phyloP scores from a whole-genome alignment of 768 basidiomycete species.

The Podaxis sp. region DNA sequence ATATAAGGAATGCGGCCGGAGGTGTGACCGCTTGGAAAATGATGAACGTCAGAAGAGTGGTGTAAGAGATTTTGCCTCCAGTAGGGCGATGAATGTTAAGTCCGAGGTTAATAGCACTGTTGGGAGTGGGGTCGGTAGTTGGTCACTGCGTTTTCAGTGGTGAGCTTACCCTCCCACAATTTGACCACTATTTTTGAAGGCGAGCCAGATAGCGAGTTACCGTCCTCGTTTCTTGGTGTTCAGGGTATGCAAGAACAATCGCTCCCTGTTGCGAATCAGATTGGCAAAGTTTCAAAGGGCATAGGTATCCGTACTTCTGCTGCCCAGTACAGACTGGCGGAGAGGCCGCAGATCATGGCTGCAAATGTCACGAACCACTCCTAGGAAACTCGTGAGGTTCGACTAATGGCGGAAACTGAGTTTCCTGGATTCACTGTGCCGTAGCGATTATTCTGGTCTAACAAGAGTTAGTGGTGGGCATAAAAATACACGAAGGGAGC shows the following conservation, averaged over 20 bases:
- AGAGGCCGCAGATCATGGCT: neutral
- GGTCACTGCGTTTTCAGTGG: neutral
- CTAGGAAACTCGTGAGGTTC: neutral
- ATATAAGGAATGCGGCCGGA: neutral
- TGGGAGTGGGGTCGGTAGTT: neutral
- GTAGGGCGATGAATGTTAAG: neutral
- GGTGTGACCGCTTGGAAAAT: neutral
- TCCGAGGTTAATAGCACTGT: neutral
- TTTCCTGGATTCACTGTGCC: neutral
- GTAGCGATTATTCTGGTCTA: neutral
- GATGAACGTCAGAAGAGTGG: neutral
- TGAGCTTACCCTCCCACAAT: neutral
- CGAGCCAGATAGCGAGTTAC: neutral
- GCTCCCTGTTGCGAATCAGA: neutral
- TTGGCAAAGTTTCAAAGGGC: neutral
- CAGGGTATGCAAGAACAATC: neutral
- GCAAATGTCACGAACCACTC: neutral
- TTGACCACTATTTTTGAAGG: neutral
- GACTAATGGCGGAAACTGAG: neutral
- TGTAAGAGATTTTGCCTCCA: neutral
- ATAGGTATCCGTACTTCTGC: neutral
- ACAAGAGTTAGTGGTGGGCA: neutral
- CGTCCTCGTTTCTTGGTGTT: neutral
- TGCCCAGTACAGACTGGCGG: neutral
- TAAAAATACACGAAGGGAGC: neutral